Conservation (phyloP, 768 basidiomycete species). For the Naganishia kalamii region DNA sequence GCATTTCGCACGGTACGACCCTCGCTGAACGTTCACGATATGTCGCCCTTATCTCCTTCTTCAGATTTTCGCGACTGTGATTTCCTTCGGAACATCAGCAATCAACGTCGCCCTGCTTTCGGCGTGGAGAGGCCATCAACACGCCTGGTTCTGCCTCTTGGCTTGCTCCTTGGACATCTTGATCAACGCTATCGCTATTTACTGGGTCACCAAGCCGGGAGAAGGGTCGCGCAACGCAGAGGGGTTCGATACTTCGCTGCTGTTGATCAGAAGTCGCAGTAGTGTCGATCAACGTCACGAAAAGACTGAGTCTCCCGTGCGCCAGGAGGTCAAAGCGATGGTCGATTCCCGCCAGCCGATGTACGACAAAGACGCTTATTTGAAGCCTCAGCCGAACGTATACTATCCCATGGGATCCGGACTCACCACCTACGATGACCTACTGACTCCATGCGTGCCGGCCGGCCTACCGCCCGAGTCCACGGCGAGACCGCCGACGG, state of each 20-base stretch:
- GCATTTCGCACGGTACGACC: conserved; percentile 2
- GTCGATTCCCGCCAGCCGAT: not conserved
- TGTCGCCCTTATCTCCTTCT: not conserved
- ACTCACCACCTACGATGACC: not conserved
- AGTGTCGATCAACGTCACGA: not conserved
- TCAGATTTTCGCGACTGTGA: not conserved
- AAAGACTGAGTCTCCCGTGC: not conserved
- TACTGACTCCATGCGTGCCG: no score
- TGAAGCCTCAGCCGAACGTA: not conserved
- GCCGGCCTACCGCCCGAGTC: no score
- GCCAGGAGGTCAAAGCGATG: not conserved
- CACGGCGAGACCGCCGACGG: not conserved
- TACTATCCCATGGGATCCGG: not conserved
- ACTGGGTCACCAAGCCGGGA: conserved; percentile 8
- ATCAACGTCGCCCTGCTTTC: conserved; percentile 3
- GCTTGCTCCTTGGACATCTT: conserved; percentile 7
- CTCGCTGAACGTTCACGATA: no score
- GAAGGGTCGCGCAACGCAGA: conserved; percentile 2
- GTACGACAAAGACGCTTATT: not conserved
- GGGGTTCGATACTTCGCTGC: not conserved
- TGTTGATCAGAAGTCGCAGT: not conserved
- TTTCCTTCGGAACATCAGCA: not conserved
- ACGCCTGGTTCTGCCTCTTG: conserved; percentile 8
- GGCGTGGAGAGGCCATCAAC: conserved; percentile 2
- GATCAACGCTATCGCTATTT: not conserved